A percentile compares a stretch with the other conserved stretches of the same genome.
Evolutionary conservation across 352 stramenopile species (phyloP).

Genomic region (Phytophthora capsici): DNA sequence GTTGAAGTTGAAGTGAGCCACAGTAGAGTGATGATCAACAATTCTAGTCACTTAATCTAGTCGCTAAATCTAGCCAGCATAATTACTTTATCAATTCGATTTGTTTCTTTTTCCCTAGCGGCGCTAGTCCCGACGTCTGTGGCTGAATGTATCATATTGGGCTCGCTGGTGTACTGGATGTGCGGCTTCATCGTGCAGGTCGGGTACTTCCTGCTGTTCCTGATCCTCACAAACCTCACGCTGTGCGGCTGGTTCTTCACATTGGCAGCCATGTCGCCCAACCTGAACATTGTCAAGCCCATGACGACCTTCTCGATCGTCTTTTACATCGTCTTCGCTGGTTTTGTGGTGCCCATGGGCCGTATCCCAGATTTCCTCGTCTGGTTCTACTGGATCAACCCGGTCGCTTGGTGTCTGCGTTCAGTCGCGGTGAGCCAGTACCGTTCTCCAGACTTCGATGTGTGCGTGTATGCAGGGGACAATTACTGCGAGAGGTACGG

Average conservation of each 20-base stretch:
- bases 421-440: constrained; percentile 46
- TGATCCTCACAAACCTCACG: constrained; percentile 27
- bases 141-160: constrained; percentile 74
- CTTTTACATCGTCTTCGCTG: constrained; percentile 29
- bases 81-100: too few relatives aligned
- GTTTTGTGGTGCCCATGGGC: constrained; percentile 27
- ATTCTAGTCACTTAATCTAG: too few relatives aligned
- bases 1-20: too few relatives aligned
- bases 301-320: constrained; percentile 41
- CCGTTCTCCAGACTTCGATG: constrained; percentile 26
- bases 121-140: constrained; percentile 29
- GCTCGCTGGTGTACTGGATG: constrained; percentile 89
- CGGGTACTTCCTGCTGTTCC: constrained; percentile 23
- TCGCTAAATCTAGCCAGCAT: too few relatives aligned
- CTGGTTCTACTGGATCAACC: constrained; percentile 72
- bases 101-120: too few relatives aligned
- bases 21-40: too few relatives aligned
- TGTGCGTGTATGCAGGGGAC: constrained; percentile 29
- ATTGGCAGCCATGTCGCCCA: constrained; percentile 30
- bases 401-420: constrained; percentile 49
- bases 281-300: constrained; percentile 37
- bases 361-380: constrained; percentile 40
- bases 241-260: constrained; percentile 36
- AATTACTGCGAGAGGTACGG: constrained; percentile 34
- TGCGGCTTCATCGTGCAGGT: constrained; percentile 53